phyloP scores from a whole-genome alignment of 2,329 filamentous ascomycete genomes.

The Cercospora zeae-maydis region DNA sequence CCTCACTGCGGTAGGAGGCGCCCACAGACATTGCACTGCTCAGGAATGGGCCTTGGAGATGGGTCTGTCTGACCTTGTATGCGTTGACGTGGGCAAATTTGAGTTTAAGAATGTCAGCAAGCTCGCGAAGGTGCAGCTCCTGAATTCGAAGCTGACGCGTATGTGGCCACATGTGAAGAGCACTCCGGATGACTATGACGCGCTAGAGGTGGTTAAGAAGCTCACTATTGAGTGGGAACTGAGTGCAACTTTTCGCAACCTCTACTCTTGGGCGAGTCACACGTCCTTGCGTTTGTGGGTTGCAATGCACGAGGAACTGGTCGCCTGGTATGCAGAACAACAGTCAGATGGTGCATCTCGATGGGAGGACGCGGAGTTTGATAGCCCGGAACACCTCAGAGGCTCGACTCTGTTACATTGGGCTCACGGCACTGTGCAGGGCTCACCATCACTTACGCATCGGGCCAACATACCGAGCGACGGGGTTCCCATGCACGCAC shows the following conservation, averaged over 20 bases:
- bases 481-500: conserved; percentile 33
- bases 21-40: not conserved
- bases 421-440: not conserved
- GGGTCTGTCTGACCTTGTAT: not conserved
- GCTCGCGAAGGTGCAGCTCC: not conserved
- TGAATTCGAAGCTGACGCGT: conserved; percentile 7
- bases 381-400: too few relatives aligned
- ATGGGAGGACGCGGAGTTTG: not conserved
- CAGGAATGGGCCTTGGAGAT: not conserved
- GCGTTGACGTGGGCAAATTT: conserved; percentile 8
- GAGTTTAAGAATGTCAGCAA: not conserved
- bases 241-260: not conserved
- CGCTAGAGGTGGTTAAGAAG: not conserved
- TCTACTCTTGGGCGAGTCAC: conserved; percentile 4
- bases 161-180: conserved; percentile 15
- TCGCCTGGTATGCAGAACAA: not conserved
- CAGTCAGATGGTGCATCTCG: not conserved
- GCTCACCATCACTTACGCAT: not conserved
- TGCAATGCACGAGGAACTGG: not conserved
- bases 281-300: conserved; percentile 12
- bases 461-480: conserved; percentile 16
- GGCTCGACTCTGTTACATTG: not conserved
- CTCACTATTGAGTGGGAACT: not conserved
- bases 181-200: conserved; percentile 7
- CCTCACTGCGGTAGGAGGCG: not conserved